Conservation (phyloP, 2,329 filamentous ascomycete species). For the Thielaviopsis musarum region DNA sequence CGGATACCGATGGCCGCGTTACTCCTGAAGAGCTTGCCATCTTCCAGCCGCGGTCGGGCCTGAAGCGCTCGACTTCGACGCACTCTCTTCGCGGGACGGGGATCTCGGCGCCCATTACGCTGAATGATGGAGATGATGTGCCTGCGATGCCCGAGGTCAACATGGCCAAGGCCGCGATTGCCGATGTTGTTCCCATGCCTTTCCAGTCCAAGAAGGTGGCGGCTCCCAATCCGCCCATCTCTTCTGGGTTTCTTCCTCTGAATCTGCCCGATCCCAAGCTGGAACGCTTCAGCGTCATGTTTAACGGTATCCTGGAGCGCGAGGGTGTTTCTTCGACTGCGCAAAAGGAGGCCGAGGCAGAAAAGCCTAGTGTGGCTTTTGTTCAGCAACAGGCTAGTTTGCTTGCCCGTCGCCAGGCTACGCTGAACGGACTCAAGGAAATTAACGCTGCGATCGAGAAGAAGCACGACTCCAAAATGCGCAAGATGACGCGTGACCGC, state of each 20-base stretch:
- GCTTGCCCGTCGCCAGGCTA: slow-evolving; percentile 41
- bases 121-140: background rate
- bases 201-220: background rate
- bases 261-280: slow-evolving; percentile 66
- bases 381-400: slow-evolving; percentile 23
- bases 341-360: background rate
- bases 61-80: slow-evolving; percentile 2
- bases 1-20: background rate
- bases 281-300: slow-evolving; percentile 92
- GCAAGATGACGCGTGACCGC: slow-evolving; percentile 3
- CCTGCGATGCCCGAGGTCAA: slow-evolving; percentile 4
- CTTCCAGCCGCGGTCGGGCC: slow-evolving; percentile 4
- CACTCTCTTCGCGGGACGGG: background rate
- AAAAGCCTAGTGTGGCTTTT: slow-evolving; percentile 1
- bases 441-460: slow-evolving; percentile 25
- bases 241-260: slow-evolving; percentile 42
- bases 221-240: slow-evolving; percentile 15
- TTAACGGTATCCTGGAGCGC: slow-evolving; percentile 51
- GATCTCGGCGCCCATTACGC: slow-evolving; percentile 1
- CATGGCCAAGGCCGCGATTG: background rate
- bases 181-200: background rate
- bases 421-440: slow-evolving; percentile 38
- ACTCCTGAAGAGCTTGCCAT: slow-evolving; percentile 9
- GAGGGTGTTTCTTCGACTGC: slow-evolving; percentile 5
- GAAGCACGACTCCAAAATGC: slow-evolving; percentile 7